Evolutionary conservation across 768 basidiomycete species (phyloP).

Genomic region (Panaeolus papilionaceus): DNA sequence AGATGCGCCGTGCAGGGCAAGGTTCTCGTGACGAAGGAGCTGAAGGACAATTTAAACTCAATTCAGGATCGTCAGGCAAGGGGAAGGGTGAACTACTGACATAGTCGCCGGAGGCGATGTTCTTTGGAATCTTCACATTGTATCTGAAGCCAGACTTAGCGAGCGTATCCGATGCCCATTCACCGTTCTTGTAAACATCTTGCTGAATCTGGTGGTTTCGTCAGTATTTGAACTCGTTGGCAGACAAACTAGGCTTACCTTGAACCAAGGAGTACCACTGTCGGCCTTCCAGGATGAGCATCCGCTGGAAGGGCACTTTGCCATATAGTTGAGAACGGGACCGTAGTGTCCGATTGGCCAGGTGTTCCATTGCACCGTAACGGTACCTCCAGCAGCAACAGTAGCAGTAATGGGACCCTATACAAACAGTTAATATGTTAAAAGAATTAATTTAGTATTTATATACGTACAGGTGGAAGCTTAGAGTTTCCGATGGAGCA

Average conservation of each 20-base stretch:
- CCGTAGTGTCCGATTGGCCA: slow-evolving; percentile 47
- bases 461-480: slow-evolving; percentile 37
- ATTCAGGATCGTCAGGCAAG: slow-evolving; percentile 1
- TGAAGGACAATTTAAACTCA: slow-evolving; percentile 17
- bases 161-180: slow-evolving; percentile 44
- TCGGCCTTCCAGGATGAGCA: slow-evolving; percentile 44
- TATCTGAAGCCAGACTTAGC: slow-evolving; percentile 41
- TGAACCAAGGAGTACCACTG: slow-evolving; percentile 45
- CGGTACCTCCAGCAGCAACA: slow-evolving; percentile 42
- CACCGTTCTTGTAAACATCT: slow-evolving; percentile 39
- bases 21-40: slow-evolving; percentile 46
- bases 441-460: neutral
- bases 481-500: slow-evolving; percentile 45
- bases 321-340: slow-evolving; percentile 48
- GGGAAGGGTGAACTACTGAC: slow-evolving; percentile 27
- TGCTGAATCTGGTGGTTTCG: slow-evolving; percentile 39
- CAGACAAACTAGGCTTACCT: slow-evolving; percentile 30
- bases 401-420: slow-evolving; percentile 43
- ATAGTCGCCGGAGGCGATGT: slow-evolving; percentile 43
- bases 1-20: slow-evolving; percentile 42
- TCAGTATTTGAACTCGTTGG: neutral
- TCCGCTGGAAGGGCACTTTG: slow-evolving; percentile 40
- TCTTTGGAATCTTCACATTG: slow-evolving; percentile 43
- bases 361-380: slow-evolving; percentile 44
- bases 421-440: neutral